phyloP scores from a whole-genome alignment of 805 yeast species.

The Starmerella riodocensis region DNA sequence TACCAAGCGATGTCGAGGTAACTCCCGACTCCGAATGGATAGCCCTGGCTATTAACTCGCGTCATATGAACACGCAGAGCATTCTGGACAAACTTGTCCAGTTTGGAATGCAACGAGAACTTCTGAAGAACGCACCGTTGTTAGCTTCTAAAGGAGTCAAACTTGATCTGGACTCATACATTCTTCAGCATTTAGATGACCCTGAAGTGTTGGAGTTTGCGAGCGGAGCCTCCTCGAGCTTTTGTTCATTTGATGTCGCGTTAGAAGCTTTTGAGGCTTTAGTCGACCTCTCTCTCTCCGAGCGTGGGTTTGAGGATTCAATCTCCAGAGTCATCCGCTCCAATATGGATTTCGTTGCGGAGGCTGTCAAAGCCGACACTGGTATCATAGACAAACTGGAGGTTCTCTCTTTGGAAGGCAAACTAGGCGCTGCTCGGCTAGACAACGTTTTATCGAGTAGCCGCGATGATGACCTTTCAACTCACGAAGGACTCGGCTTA shows the following conservation, averaged over 20 bases:
- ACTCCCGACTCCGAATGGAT: constrained; percentile 11
- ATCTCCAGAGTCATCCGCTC: constrained; percentile 8
- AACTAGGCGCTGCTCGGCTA: constrained; percentile 2
- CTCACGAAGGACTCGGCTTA: too few relatives aligned
- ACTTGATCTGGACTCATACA: constrained; percentile 2
- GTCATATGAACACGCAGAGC: constrained; percentile 9
- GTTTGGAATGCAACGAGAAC: constrained; percentile 1
- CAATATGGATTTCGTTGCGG: neutral
- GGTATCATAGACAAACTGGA: constrained; percentile 3
- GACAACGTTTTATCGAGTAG: too few relatives aligned
- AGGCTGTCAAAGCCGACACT: neutral
- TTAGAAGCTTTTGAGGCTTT: constrained; percentile 4
- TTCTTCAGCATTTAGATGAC: neutral
- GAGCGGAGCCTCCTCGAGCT: constrained; percentile 7
- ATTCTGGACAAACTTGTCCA: constrained; percentile 9
- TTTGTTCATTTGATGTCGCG: constrained; percentile 10
- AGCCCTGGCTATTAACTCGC: constrained; percentile 12
- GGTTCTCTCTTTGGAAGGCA: constrained; percentile 6
- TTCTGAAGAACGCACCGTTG: constrained; percentile 6
- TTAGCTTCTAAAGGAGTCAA: constrained; percentile 6
- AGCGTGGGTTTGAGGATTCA: neutral
- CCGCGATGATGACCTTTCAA: too few relatives aligned
- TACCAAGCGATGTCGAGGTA: constrained; percentile 1
- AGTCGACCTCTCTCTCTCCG: constrained; percentile 3
- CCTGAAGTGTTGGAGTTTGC: constrained; percentile 8